Percentiles rank a stretch among this genome's conserved stretches.
These are phyloP conservation scores for Trametes meyenii DNA, from an alignment of 768 basidiomycete genomes.

Conservation along the genomic window DNA sequence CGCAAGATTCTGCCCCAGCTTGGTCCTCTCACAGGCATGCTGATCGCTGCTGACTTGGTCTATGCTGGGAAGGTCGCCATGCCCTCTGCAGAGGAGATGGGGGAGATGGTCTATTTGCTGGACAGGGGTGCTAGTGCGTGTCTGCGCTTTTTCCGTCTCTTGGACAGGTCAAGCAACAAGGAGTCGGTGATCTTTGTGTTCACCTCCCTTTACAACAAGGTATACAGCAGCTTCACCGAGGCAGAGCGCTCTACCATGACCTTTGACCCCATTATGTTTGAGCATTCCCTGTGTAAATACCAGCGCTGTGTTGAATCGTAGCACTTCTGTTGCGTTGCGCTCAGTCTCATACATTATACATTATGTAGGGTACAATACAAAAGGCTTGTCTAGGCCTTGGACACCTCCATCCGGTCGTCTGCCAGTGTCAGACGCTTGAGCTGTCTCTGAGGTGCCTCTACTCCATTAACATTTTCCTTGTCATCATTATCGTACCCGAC, in stretches of 20 bases:
- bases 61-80: not conserved
- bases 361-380: too few relatives aligned
- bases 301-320: not conserved
- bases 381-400: too few relatives aligned
- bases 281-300: not conserved
- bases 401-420: too few relatives aligned
- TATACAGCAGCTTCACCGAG: not conserved
- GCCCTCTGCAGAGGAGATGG: not conserved
- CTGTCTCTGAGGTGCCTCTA: too few relatives aligned
- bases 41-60: not conserved
- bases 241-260: not conserved
- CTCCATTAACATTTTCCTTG: too few relatives aligned
- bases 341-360: too few relatives aligned
- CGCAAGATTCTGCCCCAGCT: not conserved
- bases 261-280: not conserved
- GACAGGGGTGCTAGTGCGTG: not conserved
- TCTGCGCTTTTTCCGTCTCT: not conserved
- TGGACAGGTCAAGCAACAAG: not conserved
- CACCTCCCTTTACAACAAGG: not conserved
- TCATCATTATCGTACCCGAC: too few relatives aligned
- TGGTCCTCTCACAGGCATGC: not conserved
- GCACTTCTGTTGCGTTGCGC: not conserved
- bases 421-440: too few relatives aligned
- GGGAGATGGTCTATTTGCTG: not conserved
- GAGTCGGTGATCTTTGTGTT: not conserved